Evolutionary conservation across 768 basidiomycete species (phyloP), one percentile per base, ranked within the genome.

Genomic region (Macrolepiota dolichaula): DNA sequence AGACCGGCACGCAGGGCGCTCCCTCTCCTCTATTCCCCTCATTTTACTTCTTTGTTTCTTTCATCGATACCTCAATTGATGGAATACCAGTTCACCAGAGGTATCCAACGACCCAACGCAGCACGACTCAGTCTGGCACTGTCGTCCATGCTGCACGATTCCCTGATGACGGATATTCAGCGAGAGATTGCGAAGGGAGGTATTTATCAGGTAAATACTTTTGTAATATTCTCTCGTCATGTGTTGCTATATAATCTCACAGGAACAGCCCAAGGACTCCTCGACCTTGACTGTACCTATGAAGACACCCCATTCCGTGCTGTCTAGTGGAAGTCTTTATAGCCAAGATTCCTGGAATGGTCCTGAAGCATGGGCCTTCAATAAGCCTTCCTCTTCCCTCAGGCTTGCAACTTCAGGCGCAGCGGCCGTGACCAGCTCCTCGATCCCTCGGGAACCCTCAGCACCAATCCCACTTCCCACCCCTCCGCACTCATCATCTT

Each of bases 311-410:
- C 25, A 49, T n/a, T 38, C 56, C 10, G 24, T 57, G 7, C 17
- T 49, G 37, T 57, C 56, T 35, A 57, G 56, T 9, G 56, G 47
- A 13, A 57, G 47, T 24, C 1, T 36, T 37, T 46, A 44, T 19
- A 32, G 51, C n/a, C 58, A 59, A n/a, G 40, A 40, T 15, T 52
- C 58, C 1, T 59, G 58, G 58, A n/a, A n/a, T 11, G 50, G 38
- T n/a, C 51, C 58, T 6, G 38, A 59, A 35, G 25, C 59, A n/a
- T 53, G 51, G 51, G 19, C 51, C n/a, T 46, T 46, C 25, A 36
- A 60, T 19, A 53, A 60, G 2, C 51, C 52, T 4, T 40, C 59
- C 3, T 40, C 40, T 24, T 55, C 38, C 6, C 42, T 37, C 12
- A 55, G 19, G 12, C 53, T 55, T 24, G 52, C 55, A 0, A 5